Evolutionary conservation across 495 filamentous ascomycete genomes (phyloP), one percentile per base, ranked within the genome.

Genomic region (Lasiosphaeriaceae sp.): DNA sequence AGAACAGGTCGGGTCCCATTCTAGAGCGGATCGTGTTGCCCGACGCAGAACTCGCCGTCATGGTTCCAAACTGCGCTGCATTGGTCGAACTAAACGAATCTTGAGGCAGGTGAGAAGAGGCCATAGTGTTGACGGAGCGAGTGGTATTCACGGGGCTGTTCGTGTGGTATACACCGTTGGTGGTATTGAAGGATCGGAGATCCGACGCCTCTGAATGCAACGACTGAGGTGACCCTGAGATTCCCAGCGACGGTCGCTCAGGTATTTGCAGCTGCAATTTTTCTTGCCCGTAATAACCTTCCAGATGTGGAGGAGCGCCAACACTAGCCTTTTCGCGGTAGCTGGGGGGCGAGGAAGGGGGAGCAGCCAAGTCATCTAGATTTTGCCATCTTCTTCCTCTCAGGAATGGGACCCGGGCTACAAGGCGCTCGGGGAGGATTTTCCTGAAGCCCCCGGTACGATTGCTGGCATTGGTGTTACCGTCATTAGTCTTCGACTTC

Each of bases 61-160:
- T 63, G 47, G 52, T 58, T 4, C 62, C 63, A 39, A 71, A 69
- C 31, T 71, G 66, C 9, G 62, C 65, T 2, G 65, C 61, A 29
- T 62, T 66, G 21, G 68, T 67, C 2, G 67, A 69, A 56, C 66
- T 69, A 57, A 72, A 69, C 0, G 67, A 71, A 17, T 55, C 60
- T 29, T 64, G 59, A 1, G 52, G 17, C 0, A 52, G 48, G 35
- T 61, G 58, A 37, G 54, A 56, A 29, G 34, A 47, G 24, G 12
- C 41, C 21, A 56, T 41, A 11, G 54, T 52, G 29, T 50, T 62
- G 7, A 54, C 21, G 8, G 58, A 20, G 19, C 34, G 34, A 12
- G 39, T 23, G 11, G 55, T 47, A 24, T 47, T 47, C 22, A 48
- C 48, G 2, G 11, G 6, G 20, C 19, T 47, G 11, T 12, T 47